Base-by-base conservation (phyloP, 139 green algal species). In the Chlorella sp. region DNA sequence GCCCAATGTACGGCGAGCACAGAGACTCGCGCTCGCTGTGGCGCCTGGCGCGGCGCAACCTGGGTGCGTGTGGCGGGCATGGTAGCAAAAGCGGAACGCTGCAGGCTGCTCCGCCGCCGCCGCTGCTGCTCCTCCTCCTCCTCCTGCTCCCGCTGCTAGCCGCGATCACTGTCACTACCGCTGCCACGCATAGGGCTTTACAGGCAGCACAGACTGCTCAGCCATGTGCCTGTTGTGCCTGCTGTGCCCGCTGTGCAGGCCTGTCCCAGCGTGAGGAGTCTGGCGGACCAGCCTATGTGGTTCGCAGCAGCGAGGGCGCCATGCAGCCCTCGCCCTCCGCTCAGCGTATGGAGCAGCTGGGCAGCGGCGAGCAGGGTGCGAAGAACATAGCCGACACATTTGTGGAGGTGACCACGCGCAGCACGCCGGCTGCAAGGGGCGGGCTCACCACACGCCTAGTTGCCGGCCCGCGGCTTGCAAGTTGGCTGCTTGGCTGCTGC, bases 31-130 rank as follows among this genome's bases (percentile, higher is more conserved):
- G 76, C 56, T 2, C 36, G 21, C 76, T 82, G 18, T 82, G 76
- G 76, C 76, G 76, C 60, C 26, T 82, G 21, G 76, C 60, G 9
- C 76, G 76, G 36, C 13, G 32, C 34, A 82, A 82, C 76, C 76
- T 82, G 36, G 76, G 76, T 82, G 60, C 23, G 76, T 34, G 70
- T n/a, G n/a, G n/a, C n/a, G n/a, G n/a, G n/a, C n/a, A n/a, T n/a
- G n/a, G n/a, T n/a, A n/a, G n/a, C n/a, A n/a, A n/a, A n/a, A n/a
- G n/a, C n/a, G n/a, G n/a, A n/a, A n/a, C n/a, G n/a, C n/a, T n/a
- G n/a, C n/a, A 51, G 44, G 20, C 28, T 67, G 17, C 25, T 67
- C n/a, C 13, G 60, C 60, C 20, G 60, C 60, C 60, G n/a, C n/a
- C n/a, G n/a, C 26, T 28, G 26, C 9, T 67, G 60, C 23, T 2